Base-by-base conservation (phyloP, 192 early-diverging fungal genomes). In the Backusella psychrophila region DNA sequence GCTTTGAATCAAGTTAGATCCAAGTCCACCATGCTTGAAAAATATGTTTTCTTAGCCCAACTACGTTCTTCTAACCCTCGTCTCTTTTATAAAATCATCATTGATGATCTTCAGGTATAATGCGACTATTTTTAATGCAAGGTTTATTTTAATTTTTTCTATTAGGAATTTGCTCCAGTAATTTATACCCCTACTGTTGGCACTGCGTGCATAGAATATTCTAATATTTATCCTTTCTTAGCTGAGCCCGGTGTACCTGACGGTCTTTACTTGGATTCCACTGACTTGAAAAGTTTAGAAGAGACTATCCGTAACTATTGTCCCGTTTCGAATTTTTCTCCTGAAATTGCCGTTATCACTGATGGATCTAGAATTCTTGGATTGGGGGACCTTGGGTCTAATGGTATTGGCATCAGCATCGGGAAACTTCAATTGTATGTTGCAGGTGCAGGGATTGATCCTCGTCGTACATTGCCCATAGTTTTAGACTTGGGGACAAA, bases 391-490 rank as follows among this genome's bases (percentile, higher is more conserved):
- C 90, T 96, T 59, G 97, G 96, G 78, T 89, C 97, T 63, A 95
- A 94, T 84, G 96, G 97, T 39, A 95, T 97, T 90, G 95, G 95
- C 69, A 98, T 98, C 75, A 94, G 95, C 15, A 93, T 97, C 29
- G 96, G 96, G 80, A 98, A 97, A 83, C 92, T 98, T 38, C 95
- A 95, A 75, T 88, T 98, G 34, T 97, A 97, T 79, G 91, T 94
- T 14, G 93, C 91, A n/a, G 93, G 89, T 56, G 93, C 89, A 31
- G 96, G 96, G 49, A 90, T 99, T 70, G 90, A 96, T 77, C 97
- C 96, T 75, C 76, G 88, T 75, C 87, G 89, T 35, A 96, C 94
- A 56, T 88, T 99, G 46, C 97, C 97, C 21, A 95, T 99, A 80
- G 90, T 92, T 59, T 80, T 99, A 33, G 97, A 99, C 80, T 84